These are phyloP conservation scores for Ruellia speciosa DNA, from an alignment of 305 asterid species.

Conservation along the genomic window DNA sequence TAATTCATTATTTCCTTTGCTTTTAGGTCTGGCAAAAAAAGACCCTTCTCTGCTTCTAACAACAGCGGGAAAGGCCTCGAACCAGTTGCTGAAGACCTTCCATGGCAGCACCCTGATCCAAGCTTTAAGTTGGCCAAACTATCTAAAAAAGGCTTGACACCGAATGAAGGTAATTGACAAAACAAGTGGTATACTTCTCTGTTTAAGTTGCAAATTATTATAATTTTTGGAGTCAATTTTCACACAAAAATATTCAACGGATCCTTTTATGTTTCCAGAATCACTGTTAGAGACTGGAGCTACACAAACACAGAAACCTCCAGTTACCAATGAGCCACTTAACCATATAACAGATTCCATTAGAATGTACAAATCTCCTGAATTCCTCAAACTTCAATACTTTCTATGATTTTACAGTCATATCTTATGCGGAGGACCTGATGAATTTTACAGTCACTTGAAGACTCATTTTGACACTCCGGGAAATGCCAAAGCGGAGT, in stretches of 20 bases:
- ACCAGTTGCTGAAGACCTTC: conserved; percentile 69
- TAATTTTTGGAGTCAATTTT: conserved; percentile 9
- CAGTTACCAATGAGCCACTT: conserved; percentile 32
- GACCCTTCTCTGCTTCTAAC: conserved; percentile 51
- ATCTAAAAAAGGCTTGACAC: conserved; percentile 37
- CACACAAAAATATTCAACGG: background rate
- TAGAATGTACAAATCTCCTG: conserved; percentile 37
- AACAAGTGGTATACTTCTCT: conserved; percentile 1
- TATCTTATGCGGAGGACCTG: too few species aligned
- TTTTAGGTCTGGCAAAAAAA: conserved; percentile 59
- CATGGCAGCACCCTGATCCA: conserved; percentile 50
- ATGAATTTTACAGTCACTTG: conserved; percentile 56
- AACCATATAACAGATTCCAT: conserved; percentile 71
- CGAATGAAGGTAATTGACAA: conserved; percentile 38
- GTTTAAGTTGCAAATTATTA: conserved; percentile 9
- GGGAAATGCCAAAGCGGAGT: conserved; percentile 51
- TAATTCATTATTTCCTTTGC: background rate
- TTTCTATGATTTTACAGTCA: background rate
- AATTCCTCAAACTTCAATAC: conserved; percentile 1
- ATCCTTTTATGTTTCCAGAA: conserved; percentile 36
- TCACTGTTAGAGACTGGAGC: conserved; percentile 78
- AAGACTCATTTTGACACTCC: conserved; percentile 86
- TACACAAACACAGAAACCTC: conserved; percentile 67
- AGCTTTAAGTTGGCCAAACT: conserved; percentile 42
- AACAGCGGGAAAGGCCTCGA: conserved; percentile 63